A percentile compares a stretch with the other conserved stretches of the same genome.
These are phyloP conservation scores for Corchorus capsularis DNA, from an alignment of 345 rosid species.

Conservation along the genomic window DNA sequence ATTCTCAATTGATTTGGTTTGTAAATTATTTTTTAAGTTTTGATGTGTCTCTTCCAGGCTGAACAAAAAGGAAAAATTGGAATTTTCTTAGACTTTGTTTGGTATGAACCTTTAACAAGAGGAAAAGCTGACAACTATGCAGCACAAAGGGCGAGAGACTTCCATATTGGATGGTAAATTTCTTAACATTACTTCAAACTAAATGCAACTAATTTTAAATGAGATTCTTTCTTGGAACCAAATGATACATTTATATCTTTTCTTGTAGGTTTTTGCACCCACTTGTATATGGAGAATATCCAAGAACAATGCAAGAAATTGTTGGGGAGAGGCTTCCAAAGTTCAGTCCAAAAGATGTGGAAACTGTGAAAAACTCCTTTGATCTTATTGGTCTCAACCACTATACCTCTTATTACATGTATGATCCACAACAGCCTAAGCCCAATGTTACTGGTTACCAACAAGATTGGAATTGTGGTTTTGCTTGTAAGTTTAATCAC, in stretches of 20 bases:
- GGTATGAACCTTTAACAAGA: slow-evolving; percentile 93
- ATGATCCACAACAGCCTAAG: slow-evolving; percentile 47
- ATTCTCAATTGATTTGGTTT: neutral
- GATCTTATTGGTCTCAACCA: slow-evolving; percentile 89
- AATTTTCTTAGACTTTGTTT: slow-evolving; percentile 80
- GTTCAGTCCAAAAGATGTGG: slow-evolving; percentile 62
- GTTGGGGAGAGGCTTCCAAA: slow-evolving; percentile 72
- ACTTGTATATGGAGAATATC: slow-evolving; percentile 83
- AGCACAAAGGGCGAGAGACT: slow-evolving; percentile 96
- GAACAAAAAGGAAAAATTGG: slow-evolving; percentile 88
- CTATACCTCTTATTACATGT: slow-evolving; percentile 73
- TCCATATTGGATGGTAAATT: slow-evolving; percentile 88
- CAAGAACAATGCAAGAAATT: slow-evolving; percentile 72
- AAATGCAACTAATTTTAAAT: no score
- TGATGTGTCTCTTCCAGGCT: slow-evolving; percentile 34
- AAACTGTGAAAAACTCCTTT: slow-evolving; percentile 79
- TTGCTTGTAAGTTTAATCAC: slow-evolving; percentile 56
- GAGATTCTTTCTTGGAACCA: no score
- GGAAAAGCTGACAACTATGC: slow-evolving; percentile 82
- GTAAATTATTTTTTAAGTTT: neutral
- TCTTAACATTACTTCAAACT: no score
- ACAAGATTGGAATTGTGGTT: slow-evolving; percentile 83
- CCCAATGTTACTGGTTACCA: slow-evolving; percentile 69
- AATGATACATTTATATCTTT: neutral
- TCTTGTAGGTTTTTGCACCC: slow-evolving; percentile 77